phyloP scores from a whole-genome alignment of 1,284 basidiomycete species.

The Pisolithus thermaeus region DNA sequence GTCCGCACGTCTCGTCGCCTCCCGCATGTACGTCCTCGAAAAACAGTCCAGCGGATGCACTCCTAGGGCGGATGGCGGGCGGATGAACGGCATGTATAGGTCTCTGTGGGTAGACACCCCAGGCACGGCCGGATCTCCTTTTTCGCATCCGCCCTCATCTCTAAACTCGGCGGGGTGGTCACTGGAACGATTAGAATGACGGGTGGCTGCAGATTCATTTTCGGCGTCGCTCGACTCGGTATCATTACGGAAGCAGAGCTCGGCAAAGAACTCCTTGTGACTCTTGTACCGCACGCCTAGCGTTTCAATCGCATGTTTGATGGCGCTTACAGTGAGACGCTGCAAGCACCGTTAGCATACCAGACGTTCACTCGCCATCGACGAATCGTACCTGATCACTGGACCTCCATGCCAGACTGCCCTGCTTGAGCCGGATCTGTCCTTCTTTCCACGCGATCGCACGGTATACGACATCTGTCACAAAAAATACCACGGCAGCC shows the following conservation, averaged over 20 bases:
- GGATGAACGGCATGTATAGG: conserved; percentile 24
- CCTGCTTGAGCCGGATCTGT: conserved; percentile 47
- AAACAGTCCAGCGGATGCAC: conserved; percentile 11
- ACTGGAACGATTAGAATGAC: not conserved
- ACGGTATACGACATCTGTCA: conserved; percentile 43
- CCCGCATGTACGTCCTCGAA: conserved; percentile 16
- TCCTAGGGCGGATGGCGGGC: conserved; percentile 20
- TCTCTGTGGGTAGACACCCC: conserved; percentile 17
- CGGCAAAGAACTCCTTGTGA: conserved; percentile 33
- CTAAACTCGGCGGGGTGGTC: not conserved
- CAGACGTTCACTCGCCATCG: no score
- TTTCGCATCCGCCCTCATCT: not conserved
- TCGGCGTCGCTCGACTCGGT: conserved; percentile 9
- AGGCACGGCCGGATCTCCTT: conserved; percentile 8
- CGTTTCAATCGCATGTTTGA: conserved; percentile 41
- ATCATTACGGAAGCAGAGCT: conserved; percentile 18
- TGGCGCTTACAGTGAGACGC: conserved; percentile 35
- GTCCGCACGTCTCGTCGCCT: conserved; percentile 18
- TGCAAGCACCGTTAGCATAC: conserved; percentile 12
- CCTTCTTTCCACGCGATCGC: conserved; percentile 51
- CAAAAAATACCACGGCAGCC: conserved; percentile 43
- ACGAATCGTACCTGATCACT: conserved; percentile 16
- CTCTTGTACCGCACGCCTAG: conserved; percentile 29
- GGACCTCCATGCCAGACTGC: conserved; percentile 49
- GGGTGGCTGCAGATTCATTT: not conserved